These are phyloP conservation scores for Myxozyma neotropica DNA, from an alignment of 805 yeast species.

Conservation along the genomic window DNA sequence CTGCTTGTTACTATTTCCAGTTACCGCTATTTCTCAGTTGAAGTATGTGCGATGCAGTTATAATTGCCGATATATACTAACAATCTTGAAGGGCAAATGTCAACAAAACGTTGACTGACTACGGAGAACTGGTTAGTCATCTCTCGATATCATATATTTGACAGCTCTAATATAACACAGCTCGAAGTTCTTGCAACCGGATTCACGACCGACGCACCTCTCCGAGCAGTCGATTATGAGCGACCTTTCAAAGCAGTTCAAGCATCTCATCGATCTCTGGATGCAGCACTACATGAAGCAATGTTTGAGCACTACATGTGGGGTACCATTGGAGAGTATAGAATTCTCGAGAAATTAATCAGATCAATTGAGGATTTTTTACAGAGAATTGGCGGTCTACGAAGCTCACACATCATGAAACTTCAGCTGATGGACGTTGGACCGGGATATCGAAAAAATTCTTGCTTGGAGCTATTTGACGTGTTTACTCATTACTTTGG, in stretches of 20 bases:
- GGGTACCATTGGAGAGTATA: conserved; percentile 61
- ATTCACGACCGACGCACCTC: background rate
- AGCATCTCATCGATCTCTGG: conserved; percentile 38
- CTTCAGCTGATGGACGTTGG: conserved; percentile 6
- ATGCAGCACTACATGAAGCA: conserved; percentile 56
- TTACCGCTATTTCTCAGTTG: conserved; percentile 54
- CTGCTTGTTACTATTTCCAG: conserved; percentile 69
- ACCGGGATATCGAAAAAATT: conserved; percentile 13
- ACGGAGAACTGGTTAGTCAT: conserved; percentile 3
- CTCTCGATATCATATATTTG: background rate
- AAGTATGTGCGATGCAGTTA: conserved; percentile 41
- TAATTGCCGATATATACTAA: background rate
- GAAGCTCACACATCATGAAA: conserved; percentile 62
- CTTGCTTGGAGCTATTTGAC: conserved; percentile 56
- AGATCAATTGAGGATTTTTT: conserved; percentile 54
- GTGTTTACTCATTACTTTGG: conserved; percentile 67
- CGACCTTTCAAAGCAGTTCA: conserved; percentile 1
- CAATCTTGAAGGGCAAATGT: background rate
- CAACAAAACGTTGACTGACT: background rate
- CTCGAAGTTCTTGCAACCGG: background rate
- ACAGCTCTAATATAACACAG: background rate
- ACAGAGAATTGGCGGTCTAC: conserved; percentile 64
- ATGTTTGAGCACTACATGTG: conserved; percentile 57
- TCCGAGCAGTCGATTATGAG: background rate
- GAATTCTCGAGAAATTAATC: conserved; percentile 50